Base-by-base conservation (phyloP, 1,284 basidiomycete genomes). In the Nidula niveotomentosa region DNA sequence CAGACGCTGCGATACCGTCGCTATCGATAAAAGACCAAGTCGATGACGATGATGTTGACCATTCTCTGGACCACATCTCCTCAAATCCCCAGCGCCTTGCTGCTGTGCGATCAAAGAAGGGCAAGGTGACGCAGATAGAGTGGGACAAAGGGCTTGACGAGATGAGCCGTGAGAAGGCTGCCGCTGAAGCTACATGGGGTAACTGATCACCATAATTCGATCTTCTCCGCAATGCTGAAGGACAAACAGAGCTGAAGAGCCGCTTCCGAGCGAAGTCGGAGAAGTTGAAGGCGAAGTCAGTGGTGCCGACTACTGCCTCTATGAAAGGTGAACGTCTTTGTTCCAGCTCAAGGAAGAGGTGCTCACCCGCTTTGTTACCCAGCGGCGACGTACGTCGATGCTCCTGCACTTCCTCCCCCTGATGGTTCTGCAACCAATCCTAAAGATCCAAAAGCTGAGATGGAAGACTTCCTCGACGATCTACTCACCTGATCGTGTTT, bases 401-500 rank as follows among this genome's bases (percentile, higher is more conserved):
- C 85, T 0, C 87, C 87, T 0, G 81, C 81, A 5, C 72, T 89
- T 6, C 86, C 82, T 1, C 65, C 61, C 51, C 62, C 58, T 44
- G 74, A 60, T 61, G 62, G 63, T 30, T 59, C 56, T 3, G 57
- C 63, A 3, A 59, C 60, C 15, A 64, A 67, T 10, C 62, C 65
- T 17, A 30, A 30, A 65, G 70, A 72, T 39, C 73, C 79, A n/a
- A 85, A 83, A 62, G 72, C 72, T 37, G 76, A 84, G 47, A 86
- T 91, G 86, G 81, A 91, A 68, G 84, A 84, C 45, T 91, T 89
- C 61, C 68, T 91, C 36, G 89, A 91, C 57, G 88, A 90, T 52
- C 65, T 91, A 2, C 65, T 90, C 9, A 17, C n/a, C 7, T 51
- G 48, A 18, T n/a, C 23, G 13, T 15, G 39, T 41, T 15, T 41